phyloP scores from a whole-genome alignment of 2,329 filamentous ascomycete species.

The Blastomyces parvus region DNA sequence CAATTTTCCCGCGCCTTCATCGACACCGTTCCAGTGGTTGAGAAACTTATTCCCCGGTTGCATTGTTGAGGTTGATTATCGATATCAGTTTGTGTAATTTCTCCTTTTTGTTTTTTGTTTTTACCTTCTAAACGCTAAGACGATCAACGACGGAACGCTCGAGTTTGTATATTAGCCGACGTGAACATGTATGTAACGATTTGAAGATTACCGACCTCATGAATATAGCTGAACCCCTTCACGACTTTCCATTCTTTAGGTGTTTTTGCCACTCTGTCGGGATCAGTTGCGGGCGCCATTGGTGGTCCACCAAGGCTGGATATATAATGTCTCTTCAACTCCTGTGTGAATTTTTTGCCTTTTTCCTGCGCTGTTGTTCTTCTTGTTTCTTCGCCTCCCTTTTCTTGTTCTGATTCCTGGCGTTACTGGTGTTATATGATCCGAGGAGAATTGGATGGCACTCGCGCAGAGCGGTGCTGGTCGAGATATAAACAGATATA shows the following conservation, averaged over 20 bases:
- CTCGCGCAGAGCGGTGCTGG: background rate
- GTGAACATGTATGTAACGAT: background rate
- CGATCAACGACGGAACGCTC: background rate
- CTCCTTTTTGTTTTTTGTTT: background rate
- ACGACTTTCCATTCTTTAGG: background rate
- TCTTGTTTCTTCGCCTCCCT: background rate
- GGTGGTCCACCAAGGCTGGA: background rate
- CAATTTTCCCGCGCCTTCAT: slow-evolving; percentile 12
- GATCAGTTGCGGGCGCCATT: background rate
- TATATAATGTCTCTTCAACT: background rate
- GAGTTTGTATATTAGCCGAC: background rate
- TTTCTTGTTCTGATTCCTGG: background rate
- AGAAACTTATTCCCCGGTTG: slow-evolving; percentile 7
- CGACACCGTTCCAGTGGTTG: slow-evolving; percentile 7
- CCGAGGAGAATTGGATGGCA: background rate
- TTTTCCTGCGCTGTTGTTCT: background rate
- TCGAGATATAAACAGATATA: background rate
- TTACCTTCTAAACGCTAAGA: background rate
- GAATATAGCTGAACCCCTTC: background rate
- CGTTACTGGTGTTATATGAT: background rate
- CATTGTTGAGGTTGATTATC: slow-evolving; percentile 9
- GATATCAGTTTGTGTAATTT: background rate
- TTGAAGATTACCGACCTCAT: background rate
- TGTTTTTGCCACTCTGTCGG: background rate
- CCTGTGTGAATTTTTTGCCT: background rate